These are phyloP conservation scores for Mortierella sp. DNA, from an alignment of 371 early-diverging fungal species.

Conservation along the genomic window DNA sequence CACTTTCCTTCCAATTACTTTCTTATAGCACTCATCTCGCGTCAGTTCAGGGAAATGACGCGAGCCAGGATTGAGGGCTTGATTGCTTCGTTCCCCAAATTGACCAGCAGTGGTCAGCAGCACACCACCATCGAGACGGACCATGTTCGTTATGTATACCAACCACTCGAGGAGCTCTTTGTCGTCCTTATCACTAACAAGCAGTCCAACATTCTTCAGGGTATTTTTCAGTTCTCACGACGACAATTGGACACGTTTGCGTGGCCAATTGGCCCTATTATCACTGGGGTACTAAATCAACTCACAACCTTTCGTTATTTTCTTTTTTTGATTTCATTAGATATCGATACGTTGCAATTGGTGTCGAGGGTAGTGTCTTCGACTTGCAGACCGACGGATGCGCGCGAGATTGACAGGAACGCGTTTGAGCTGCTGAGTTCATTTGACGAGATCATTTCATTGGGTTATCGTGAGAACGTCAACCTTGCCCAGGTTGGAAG, in stretches of 20 bases:
- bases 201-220: conserved; percentile 90
- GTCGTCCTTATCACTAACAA: conserved; percentile 66
- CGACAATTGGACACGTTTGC: no score
- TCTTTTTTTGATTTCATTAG: conserved; percentile 52
- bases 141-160: conserved; percentile 96
- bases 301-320: conserved; percentile 25
- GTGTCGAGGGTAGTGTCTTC: conserved; percentile 95
- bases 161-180: conserved; percentile 96
- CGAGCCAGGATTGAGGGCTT: conserved; percentile 96
- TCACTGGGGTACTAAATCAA: no score
- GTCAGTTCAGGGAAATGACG: conserved; percentile 97
- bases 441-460: conserved; percentile 96
- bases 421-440: conserved; percentile 92
- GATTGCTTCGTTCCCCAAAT: conserved; percentile 95
- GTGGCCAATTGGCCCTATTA: no score
- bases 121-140: conserved; percentile 98
- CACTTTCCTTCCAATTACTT: not conserved
- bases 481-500: conserved; percentile 89
- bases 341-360: conserved; percentile 91
- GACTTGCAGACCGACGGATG: conserved; percentile 89
- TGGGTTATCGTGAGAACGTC: conserved; percentile 84
- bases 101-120: conserved; percentile 91
- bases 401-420: conserved; percentile 73
- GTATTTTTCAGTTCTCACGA: conserved; percentile 70
- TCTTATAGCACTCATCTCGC: conserved; percentile 90